phyloP scores from a whole-genome alignment of 192 early-diverging fungal genomes.

The Lobosporangium transversale region DNA sequence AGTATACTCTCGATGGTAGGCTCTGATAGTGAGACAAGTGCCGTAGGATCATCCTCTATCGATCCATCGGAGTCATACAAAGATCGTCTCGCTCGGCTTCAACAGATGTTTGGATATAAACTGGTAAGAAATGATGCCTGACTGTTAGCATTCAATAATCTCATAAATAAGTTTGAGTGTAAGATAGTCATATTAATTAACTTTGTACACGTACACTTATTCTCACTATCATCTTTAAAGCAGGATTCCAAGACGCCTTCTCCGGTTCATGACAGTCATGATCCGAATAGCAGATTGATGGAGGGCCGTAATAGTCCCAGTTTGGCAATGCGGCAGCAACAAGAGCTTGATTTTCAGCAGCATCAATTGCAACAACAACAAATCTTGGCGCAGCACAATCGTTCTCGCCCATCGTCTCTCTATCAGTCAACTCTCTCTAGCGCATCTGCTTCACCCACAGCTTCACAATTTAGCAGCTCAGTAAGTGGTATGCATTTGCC shows the following conservation, averaged over 20 bases:
- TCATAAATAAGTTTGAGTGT: too few species aligned
- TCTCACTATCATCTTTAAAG: too few species aligned
- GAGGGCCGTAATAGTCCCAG: slow-evolving; percentile 38
- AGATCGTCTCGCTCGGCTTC: slow-evolving; percentile 65
- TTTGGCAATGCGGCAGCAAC: slow-evolving; percentile 24
- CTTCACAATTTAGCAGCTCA: slow-evolving; percentile 4
- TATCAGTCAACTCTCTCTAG: slow-evolving; percentile 21
- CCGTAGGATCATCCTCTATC: background rate
- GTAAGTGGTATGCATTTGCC: slow-evolving; percentile 21
- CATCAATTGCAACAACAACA: slow-evolving; percentile 50
- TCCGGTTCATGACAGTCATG: slow-evolving; percentile 36
- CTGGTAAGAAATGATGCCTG: slow-evolving; percentile 36
- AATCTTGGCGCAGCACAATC: slow-evolving; percentile 44
- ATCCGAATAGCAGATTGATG: slow-evolving; percentile 2
- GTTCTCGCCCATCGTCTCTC: slow-evolving; percentile 34
- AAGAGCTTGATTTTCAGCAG: slow-evolving; percentile 46
- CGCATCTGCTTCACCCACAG: slow-evolving; percentile 4
- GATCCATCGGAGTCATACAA: slow-evolving; percentile 57
- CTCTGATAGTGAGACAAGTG: slow-evolving; percentile 5
- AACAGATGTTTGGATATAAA: slow-evolving; percentile 67
- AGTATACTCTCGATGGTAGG: slow-evolving; percentile 22
- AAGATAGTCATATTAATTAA: too few species aligned
- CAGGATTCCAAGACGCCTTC: slow-evolving; percentile 46
- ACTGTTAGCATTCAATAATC: too few species aligned
- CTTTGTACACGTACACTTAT: too few species aligned